These are phyloP conservation scores for Ascocoryne sarcoides DNA, from an alignment of 2,329 filamentous ascomycete species.

Conservation along the genomic window DNA sequence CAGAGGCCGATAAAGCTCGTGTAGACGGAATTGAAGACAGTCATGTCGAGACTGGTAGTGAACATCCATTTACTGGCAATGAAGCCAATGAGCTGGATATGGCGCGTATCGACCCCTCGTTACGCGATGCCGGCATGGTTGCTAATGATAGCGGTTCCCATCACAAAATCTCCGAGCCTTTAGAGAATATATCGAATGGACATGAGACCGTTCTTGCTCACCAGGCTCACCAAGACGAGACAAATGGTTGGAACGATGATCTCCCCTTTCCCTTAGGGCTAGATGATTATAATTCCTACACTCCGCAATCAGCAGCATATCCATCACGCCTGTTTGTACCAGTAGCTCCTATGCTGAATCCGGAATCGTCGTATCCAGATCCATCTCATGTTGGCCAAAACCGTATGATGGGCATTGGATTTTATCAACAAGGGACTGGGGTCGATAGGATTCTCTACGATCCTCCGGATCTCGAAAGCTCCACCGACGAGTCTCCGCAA, in stretches of 20 bases:
- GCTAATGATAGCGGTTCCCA: neutral
- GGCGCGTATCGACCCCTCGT: conserved; percentile 3
- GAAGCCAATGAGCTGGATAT: neutral
- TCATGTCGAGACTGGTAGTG: conserved; percentile 12
- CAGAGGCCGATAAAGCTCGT: conserved; percentile 25
- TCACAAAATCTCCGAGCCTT: neutral
- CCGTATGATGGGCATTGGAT: conserved; percentile 26
- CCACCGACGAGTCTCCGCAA: conserved; percentile 6
- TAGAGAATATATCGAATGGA: neutral
- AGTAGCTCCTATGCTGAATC: conserved; percentile 11
- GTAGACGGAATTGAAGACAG: conserved; percentile 18
- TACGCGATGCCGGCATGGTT: conserved; percentile 1
- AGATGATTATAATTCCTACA: conserved; percentile 15
- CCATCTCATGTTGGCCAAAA: conserved; percentile 15
- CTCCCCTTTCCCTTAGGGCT: conserved; percentile 12
- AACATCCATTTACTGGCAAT: conserved; percentile 9
- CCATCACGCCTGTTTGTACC: conserved; percentile 18
- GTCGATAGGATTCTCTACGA: conserved; percentile 27
- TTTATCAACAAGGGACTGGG: conserved; percentile 23
- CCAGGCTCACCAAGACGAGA: neutral
- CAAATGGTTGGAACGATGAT: conserved; percentile 5
- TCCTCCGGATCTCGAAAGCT: conserved; percentile 15
- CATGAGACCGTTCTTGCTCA: neutral
- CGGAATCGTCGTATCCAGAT: conserved; percentile 17
- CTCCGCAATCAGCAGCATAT: conserved; percentile 13